A percentile compares a stretch with the other conserved stretches of the same genome.
Conservation (phyloP, 1,139 yeast species). For the Candida glucosophila region DNA sequence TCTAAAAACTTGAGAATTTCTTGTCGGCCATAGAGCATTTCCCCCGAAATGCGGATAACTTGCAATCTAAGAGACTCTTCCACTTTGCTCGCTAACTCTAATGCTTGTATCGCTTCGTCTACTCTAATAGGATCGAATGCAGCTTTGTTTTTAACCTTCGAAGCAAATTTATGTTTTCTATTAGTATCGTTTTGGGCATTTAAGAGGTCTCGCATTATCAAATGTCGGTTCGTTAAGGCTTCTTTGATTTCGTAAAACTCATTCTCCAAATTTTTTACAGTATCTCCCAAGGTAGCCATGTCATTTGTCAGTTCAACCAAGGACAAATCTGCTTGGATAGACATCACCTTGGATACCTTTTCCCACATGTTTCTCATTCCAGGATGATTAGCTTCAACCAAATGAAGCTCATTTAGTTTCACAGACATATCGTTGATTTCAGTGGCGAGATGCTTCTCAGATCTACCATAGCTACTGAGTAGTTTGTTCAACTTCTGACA, state of each 20-base stretch:
- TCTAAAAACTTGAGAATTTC: constrained; percentile 53
- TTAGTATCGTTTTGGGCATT: constrained; percentile 73
- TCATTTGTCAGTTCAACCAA: constrained; percentile 68
- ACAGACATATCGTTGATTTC: constrained; percentile 60
- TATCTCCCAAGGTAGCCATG: constrained; percentile 73
- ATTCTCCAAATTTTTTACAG: constrained; percentile 50
- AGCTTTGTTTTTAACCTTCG: constrained; percentile 64
- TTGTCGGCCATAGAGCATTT: constrained; percentile 68
- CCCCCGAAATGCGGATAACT: constrained; percentile 75
- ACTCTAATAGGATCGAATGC: constrained; percentile 81
- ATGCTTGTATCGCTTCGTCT: constrained; percentile 76
- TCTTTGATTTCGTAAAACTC: constrained; percentile 89
- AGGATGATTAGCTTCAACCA: constrained; percentile 42
- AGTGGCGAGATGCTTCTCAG: constrained; percentile 48
- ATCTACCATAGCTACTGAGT: constrained; percentile 46
- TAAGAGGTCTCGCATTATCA: constrained; percentile 78
- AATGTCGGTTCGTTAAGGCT: constrained; percentile 83
- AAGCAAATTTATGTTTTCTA: constrained; percentile 64
- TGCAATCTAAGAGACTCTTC: constrained; percentile 72
- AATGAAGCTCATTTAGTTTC: constrained; percentile 40
- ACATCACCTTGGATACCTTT: constrained; percentile 61
- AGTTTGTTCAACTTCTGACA: constrained; percentile 49
- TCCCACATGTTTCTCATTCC: constrained; percentile 83
- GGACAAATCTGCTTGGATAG: constrained; percentile 67
- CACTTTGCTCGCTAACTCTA: constrained; percentile 71